Base-by-base conservation (phyloP, 768 basidiomycete species). In the Tylopilus intermedius region DNA sequence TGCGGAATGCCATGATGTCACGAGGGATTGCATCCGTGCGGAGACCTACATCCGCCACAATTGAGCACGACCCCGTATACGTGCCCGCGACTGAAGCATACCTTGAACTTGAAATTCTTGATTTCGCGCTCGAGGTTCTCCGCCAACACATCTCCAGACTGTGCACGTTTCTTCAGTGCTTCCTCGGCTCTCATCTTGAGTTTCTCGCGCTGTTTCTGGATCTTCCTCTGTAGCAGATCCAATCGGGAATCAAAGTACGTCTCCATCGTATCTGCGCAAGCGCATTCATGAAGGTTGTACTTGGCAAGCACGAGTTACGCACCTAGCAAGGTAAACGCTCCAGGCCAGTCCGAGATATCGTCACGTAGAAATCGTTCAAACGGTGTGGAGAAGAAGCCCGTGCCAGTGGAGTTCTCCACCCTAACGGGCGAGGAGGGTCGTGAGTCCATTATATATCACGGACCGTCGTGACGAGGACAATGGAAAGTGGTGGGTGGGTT, bases 171-270 rank as follows among this genome's bases (percentile, higher is more conserved):
- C 73, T 87, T 91, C 61, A 90, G 81, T 4, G 85, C 83, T 59
- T 86, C 84, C 59, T 90, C 90, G 0, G 94, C 93, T 59, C 82
- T 82, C 67, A 80, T 72, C 74, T 90, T 93, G 50, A 96, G 76
- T 44, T 81, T 77, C 55, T 93, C 89, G 59, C 89, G 83, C 63
- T 93, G 92, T 51, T 88, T 94, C 69, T 90, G 87, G 27, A 95
- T 78, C 52, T 83, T 83, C 39, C 94, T 83, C 67, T 95, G 89
- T 4, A 90, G 70, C 14, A 91, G 76, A 66, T 90, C 89, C 57
- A 90, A 74, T 66, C 89, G 86, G 1, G 93, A 92, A 72, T 97
- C 93, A 66, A 94, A 95, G 65, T 88, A 96, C 0, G 94, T 96
- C 71, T 96, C 94, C 67, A 94, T 75, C 8, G 94, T 95, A 70